Evolutionary conservation across 768 basidiomycete species (phyloP), one percentile per base, ranked within the genome.

Genomic region (Baorangia bicolor): DNA sequence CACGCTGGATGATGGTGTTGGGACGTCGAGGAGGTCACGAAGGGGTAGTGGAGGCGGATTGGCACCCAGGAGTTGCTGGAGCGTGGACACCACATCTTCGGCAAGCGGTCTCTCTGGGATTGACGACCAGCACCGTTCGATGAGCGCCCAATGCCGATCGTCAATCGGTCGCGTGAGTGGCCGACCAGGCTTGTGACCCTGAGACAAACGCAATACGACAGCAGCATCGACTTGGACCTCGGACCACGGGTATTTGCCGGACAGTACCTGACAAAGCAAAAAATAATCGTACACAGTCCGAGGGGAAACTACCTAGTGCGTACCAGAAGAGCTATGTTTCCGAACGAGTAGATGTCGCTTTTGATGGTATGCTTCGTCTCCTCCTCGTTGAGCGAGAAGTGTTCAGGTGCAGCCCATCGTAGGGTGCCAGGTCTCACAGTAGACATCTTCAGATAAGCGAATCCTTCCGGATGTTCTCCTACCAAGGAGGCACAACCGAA

Each of bases 291-390:
- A 28, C 2, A 46, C 13, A 27, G n/a, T 28, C 8, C 10, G 1
- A 25, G 12, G n/a, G 2, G 54, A 30, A n/a, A 13, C 7, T 31
- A 5, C 5, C 13, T 2, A 9, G 21, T n/a, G 21, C 55, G 31
- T 42, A 47, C 52, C 16, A 55, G 33, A 40, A 57, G 33, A 30
- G 45, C 34, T 27, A 56, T 41, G 28, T 47, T 56, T n/a, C 56
- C 56, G 20, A 56, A 56, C n/a, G 53, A 57, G 33, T 57, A 57
- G 4, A 57, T 57, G 28, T 55, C 56, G 7, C 44, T 57, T 12
- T 56, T 49, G 21, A 46, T 45, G 4, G 43, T 58, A 16, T 20
- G 31, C 31, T 40, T 46, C 5, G 39, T 11, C 3, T 55, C 30
- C 1, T 40, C 52, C 39, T 37, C 37, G 5, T 53, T 16, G 13